Percentiles rank a stretch among this genome's conserved stretches.
Evolutionary conservation across 345 rosid species (phyloP).

Genomic region (Physaria fendleri): DNA sequence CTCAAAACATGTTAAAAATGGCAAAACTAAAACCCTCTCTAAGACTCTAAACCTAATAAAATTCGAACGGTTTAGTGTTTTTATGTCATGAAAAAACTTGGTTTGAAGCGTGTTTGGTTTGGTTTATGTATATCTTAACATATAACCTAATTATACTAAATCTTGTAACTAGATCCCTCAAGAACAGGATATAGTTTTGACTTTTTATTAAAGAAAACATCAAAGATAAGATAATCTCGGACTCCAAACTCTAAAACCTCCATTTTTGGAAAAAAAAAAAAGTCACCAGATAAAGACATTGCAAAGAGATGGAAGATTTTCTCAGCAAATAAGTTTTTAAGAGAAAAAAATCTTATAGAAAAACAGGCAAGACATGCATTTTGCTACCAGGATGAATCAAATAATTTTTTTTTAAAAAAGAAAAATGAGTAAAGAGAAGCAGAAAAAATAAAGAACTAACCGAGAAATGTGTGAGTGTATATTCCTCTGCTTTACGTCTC

Average conservation of each 20-base stretch:
- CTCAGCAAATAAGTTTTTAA: not conserved
- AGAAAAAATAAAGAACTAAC: not conserved
- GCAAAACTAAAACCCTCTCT: not conserved
- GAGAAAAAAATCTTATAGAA: not conserved
- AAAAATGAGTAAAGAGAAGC: not conserved
- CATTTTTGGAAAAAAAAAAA: not conserved
- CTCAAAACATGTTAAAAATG: not conserved
- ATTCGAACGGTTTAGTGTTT: not conserved
- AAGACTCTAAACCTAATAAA: not conserved
- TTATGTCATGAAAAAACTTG: not conserved
- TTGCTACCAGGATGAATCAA: not conserved
- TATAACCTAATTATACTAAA: not conserved
- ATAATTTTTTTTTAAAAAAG: not conserved
- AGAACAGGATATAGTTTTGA: not conserved
- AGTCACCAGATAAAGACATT: not conserved
- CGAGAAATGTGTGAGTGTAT: not conserved
- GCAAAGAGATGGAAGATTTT: not conserved
- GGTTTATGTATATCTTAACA: not conserved
- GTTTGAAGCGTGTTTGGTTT: not conserved
- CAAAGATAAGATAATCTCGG: not conserved
- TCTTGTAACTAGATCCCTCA: constrained; percentile 3
- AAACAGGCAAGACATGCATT: constrained; percentile 4
- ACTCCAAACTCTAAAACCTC: not conserved
- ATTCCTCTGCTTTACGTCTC: not conserved
- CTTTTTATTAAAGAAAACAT: not conserved